Percentiles rank a stretch among this genome's conserved stretches.
Evolutionary conservation across 2,329 filamentous ascomycete genomes (phyloP).

Genomic region (Colletotrichum eremochloae): DNA sequence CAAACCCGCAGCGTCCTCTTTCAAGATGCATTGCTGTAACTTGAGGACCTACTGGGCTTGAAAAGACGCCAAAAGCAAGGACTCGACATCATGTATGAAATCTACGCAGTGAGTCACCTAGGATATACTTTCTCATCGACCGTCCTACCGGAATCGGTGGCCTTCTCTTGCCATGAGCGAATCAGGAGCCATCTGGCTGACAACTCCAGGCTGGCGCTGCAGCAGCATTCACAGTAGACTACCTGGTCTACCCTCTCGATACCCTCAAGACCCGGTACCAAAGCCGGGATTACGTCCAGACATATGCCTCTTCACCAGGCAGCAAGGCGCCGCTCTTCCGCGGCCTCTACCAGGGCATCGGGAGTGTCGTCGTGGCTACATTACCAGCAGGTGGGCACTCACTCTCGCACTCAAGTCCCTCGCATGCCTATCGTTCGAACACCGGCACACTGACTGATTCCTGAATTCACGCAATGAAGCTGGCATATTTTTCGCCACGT

Average conservation of each 20-base stretch:
- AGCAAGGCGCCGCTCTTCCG: constrained; percentile 71
- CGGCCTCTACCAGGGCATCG: constrained; percentile 89
- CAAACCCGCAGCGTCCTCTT: background rate
- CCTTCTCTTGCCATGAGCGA: background rate
- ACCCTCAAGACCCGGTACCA: constrained; percentile 91
- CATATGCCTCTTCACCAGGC: constrained; percentile 71
- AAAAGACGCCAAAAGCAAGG: background rate
- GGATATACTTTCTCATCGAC: background rate
- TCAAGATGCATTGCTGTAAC: background rate
- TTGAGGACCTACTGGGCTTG: no score
- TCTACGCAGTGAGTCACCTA: constrained; percentile 38
- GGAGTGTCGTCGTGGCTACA: constrained; percentile 86
- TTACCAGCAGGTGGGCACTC: constrained; percentile 79
- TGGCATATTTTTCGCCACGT: constrained; percentile 90
- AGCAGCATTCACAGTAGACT: constrained; percentile 87
- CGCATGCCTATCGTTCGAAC: background rate
- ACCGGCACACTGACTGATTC: constrained; percentile 45
- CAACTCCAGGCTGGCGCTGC: constrained; percentile 80
- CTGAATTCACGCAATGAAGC: constrained; percentile 58
- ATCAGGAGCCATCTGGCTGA: background rate
- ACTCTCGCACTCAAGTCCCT: background rate
- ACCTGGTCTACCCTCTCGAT: constrained; percentile 89
- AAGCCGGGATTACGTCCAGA: constrained; percentile 78
- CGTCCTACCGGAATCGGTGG: background rate
- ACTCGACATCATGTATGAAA: constrained; percentile 40